A percentile compares a stretch with the other conserved stretches of the same genome.
Conservation (phyloP, 805 yeast species). For the Zygoascus flipseniorum region DNA sequence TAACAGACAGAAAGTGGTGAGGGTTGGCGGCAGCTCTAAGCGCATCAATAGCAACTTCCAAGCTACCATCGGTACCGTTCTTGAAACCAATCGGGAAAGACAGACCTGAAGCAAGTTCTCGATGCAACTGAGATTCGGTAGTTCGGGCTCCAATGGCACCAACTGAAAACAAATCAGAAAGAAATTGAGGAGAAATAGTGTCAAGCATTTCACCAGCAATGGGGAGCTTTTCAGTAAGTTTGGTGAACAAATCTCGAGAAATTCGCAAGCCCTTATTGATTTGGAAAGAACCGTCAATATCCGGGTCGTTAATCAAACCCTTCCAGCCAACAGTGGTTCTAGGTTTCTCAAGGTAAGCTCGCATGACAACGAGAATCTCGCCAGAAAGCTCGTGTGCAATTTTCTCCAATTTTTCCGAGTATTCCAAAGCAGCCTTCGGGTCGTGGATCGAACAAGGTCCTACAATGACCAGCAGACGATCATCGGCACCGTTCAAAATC, state of each 20-base stretch:
- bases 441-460: conserved; percentile 99
- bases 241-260: conserved; percentile 77
- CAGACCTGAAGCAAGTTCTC: conserved; percentile 93
- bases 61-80: conserved; percentile 94
- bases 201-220: conserved; percentile 98
- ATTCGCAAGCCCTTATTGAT: conserved; percentile 91
- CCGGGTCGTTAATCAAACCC: conserved; percentile 96
- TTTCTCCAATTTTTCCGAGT: conserved; percentile 57
- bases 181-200: conserved; percentile 93
- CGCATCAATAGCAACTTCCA: conserved; percentile 93
- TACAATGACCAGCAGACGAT: conserved; percentile 77
- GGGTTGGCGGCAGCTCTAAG: conserved; percentile 85
- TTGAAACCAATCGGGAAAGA: conserved; percentile 98
- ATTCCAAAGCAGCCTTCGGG: conserved; percentile 84
- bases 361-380: conserved; percentile 84
- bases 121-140: conserved; percentile 94
- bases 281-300: conserved; percentile 83
- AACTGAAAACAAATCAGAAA: conserved; percentile 84
- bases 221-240: conserved; percentile 76
- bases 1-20: conserved; percentile 90
- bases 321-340: conserved; percentile 99
- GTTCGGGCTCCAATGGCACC: conserved; percentile 99
- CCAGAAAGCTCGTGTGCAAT: conserved; percentile 54
- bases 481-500: conserved; percentile 74
- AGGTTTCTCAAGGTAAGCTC: conserved; percentile 97